Base-by-base conservation (phyloP, 1,284 basidiomycete species). In the Melampsora americana region DNA sequence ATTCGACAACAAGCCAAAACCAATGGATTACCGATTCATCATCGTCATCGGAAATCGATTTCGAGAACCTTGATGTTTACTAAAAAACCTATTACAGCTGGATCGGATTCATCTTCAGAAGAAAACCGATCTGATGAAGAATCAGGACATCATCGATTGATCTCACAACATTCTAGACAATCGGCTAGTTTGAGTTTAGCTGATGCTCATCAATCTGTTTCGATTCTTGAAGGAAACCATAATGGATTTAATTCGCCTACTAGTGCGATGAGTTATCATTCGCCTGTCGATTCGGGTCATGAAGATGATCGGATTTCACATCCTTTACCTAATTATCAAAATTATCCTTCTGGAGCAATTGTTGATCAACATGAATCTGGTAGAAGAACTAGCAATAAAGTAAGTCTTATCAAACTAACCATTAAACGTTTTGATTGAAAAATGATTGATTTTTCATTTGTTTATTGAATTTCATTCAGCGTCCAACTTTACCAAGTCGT, bases 21-120 rank as follows among this genome's bases (percentile, higher is more conserved):
- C 20, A 76, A 76, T 46, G 73, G 73, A n/a, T 44, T 76, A 28
- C 73, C 73, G 18, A 76, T 76, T 44, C 65, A 67, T 65, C 42
- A 72, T 7, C 59, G 69, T 12, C 72, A 74, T 59, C 66, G 73
- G 5, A 76, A 76, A 60, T 68, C 65, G 1, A 30, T 76, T 18
- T 76, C 73, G 1, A 53, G 73, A 20, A 76, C 65, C 2, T 20
- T 74, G 1, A 68, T 68, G 56, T 76, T 76, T 65, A 66, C 62
- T 12, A 68, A 50, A n/a, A 23, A 53, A 32, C 23, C 50, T 4
- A 56, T 23, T 1, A 56, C 4, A 3, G 53, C 12, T n/a, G 4
- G 4, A 56, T 3, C 5, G 1, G 56, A 53, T n/a, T 60, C 53
- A 46, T 74, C 72, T 2, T 61, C 53, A 18, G 66, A 30, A 28